phyloP scores from a whole-genome alignment of 805 yeast genomes.

The Peterozyma toletana region DNA sequence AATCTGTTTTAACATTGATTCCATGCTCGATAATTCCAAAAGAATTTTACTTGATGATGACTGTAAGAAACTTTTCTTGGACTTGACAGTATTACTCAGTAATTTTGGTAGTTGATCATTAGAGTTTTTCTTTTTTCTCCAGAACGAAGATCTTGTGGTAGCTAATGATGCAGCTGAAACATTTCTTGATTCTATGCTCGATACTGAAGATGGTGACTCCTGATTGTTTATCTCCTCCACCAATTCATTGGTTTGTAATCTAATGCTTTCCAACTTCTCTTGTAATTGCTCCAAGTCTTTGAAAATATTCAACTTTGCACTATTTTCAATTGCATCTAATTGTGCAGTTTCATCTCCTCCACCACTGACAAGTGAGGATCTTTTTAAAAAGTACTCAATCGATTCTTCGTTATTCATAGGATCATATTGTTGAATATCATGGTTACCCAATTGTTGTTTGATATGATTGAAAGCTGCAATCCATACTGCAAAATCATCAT shows the following conservation, averaged over 20 bases:
- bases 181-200: constrained; percentile 6
- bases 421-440: constrained; percentile 9
- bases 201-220: constrained; percentile 10
- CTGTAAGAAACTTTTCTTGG: no score
- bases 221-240: constrained; percentile 3
- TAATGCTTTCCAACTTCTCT: constrained; percentile 6
- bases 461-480: constrained; percentile 63
- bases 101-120: no score
- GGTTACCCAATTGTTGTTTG: constrained; percentile 17
- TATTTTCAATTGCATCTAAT: neutral
- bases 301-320: neutral
- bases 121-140: constrained; percentile 1
- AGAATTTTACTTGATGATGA: neutral
- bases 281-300: constrained; percentile 6
- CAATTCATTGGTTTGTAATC: constrained; percentile 2
- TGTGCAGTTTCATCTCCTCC: neutral
- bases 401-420: neutral
- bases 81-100: no score
- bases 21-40: neutral
- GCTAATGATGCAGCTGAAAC: neutral
- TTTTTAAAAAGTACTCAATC: neutral
- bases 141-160: constrained; percentile 1
- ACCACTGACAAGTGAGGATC: neutral
- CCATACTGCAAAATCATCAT: constrained; percentile 75
- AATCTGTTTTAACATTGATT: constrained; percentile 5